Conservation (phyloP, 2,329 filamentous ascomycete species). For the Ophiostoma sp. region DNA sequence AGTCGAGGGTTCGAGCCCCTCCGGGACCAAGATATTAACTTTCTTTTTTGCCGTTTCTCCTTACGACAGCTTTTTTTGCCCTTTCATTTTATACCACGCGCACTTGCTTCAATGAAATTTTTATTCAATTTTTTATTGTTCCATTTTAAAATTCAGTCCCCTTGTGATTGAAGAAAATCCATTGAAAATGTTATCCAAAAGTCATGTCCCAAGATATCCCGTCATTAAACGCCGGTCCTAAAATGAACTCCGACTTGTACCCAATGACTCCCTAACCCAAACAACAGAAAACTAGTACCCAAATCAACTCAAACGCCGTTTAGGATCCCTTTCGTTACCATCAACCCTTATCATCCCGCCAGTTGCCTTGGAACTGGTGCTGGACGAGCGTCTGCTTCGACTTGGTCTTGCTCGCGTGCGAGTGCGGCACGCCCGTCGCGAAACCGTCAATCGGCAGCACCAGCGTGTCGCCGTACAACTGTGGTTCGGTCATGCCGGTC, state of each 20-base stretch:
- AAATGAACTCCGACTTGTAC: neutral
- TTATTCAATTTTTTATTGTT: neutral
- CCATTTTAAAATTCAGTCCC: neutral
- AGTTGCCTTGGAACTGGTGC: conserved; percentile 28
- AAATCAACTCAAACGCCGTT: neutral
- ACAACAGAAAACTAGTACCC: neutral
- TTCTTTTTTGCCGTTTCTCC: conserved; percentile 2
- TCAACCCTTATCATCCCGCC: conserved; percentile 24
- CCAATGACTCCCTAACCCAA: neutral
- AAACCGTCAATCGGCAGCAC: conserved; percentile 33
- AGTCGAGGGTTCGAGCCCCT: conserved; percentile 33
- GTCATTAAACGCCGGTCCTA: neutral
- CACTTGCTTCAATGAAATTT: too few species aligned
- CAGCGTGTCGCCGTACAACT: conserved; percentile 31
- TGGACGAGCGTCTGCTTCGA: conserved; percentile 19
- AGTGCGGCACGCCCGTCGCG: conserved; percentile 32
- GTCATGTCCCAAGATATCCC: neutral
- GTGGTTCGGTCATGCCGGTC: conserved; percentile 29
- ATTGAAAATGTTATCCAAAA: neutral
- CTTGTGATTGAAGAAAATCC: neutral
- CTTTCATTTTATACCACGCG: too few species aligned
- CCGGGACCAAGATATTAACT: conserved; percentile 28
- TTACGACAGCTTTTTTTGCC: neutral
- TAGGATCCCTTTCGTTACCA: too few species aligned
- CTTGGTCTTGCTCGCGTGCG: conserved; percentile 22